Evolutionary conservation across 2,329 filamentous ascomycete genomes (phyloP).

Genomic region (Diaporthe citriasiana): DNA sequence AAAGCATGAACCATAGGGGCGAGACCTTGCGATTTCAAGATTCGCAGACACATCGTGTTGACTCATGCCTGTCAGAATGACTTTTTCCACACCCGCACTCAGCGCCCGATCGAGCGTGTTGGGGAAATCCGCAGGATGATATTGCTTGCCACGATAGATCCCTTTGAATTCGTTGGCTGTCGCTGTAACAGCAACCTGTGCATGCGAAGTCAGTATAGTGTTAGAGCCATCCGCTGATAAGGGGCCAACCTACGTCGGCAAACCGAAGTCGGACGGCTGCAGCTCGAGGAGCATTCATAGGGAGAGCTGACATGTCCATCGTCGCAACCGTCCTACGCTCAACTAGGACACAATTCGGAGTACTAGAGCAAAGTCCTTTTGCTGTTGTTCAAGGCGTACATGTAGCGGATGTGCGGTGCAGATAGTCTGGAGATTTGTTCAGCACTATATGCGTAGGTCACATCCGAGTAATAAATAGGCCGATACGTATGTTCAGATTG

Average conservation of each 20-base stretch:
- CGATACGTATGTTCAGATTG: background rate
- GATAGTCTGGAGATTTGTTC: background rate
- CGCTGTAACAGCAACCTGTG: background rate
- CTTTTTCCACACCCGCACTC: background rate
- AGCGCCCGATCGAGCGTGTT: constrained; percentile 1
- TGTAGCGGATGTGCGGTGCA: background rate
- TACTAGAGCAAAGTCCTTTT: background rate
- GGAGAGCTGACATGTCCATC: background rate
- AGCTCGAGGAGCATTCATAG: background rate
- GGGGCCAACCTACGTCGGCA: constrained; percentile 1
- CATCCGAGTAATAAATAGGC: background rate
- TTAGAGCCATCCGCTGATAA: background rate
- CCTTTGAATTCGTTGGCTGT: background rate
- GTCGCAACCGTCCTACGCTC: background rate
- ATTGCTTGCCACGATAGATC: background rate
- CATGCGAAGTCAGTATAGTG: background rate
- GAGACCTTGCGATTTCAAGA: background rate
- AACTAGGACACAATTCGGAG: background rate
- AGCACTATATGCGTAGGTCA: background rate
- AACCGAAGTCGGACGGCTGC: background rate
- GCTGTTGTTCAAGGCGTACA: background rate
- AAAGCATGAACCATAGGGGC: background rate
- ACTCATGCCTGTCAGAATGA: background rate
- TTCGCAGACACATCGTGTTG: background rate
- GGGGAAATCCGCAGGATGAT: background rate